phyloP scores from a whole-genome alignment of 1,284 basidiomycete genomes.

The Ceratobasidium theobromae region DNA sequence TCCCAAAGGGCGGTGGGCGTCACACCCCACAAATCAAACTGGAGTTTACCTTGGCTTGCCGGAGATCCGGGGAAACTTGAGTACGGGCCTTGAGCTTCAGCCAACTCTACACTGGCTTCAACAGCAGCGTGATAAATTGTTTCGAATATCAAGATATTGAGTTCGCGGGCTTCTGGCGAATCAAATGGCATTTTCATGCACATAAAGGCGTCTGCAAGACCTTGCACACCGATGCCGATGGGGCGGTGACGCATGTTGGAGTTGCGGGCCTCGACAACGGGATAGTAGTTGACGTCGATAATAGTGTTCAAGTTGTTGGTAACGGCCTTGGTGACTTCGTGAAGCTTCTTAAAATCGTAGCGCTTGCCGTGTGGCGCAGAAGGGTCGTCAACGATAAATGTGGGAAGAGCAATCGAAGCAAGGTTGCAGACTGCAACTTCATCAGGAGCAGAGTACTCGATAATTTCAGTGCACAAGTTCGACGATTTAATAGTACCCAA shows the following conservation, averaged over 20 bases:
- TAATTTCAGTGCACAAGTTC: slow-evolving; percentile 98
- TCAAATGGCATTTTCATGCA: slow-evolving; percentile 95
- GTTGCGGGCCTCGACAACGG: slow-evolving; percentile 83
- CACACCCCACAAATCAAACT: slow-evolving; percentile 95
- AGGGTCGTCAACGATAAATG: slow-evolving; percentile 70
- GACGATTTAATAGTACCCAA: slow-evolving; percentile 99
- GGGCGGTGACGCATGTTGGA: slow-evolving; percentile 99
- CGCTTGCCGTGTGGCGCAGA: slow-evolving; percentile 39
- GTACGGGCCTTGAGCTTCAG: slow-evolving; percentile 80
- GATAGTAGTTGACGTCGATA: slow-evolving; percentile 95
- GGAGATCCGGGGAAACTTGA: slow-evolving; percentile 92
- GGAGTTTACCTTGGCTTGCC: slow-evolving; percentile 83
- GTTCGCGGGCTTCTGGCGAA: slow-evolving; percentile 79
- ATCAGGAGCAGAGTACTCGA: slow-evolving; percentile 97
- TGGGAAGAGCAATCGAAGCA: slow-evolving; percentile 93
- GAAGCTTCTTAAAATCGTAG: slow-evolving; percentile 94
- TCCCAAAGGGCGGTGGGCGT: slow-evolving; percentile 95
- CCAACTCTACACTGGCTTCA: slow-evolving; percentile 91
- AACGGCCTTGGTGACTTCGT: slow-evolving; percentile 92
- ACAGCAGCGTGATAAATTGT: slow-evolving; percentile 97
- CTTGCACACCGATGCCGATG: slow-evolving; percentile 97
- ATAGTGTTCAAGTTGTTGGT: slow-evolving; percentile 92
- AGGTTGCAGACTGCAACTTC: slow-evolving; percentile 99
- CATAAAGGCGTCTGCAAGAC: slow-evolving; percentile 99
- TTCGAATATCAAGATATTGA: slow-evolving; percentile 98